Evolutionary conservation across 768 basidiomycete species (phyloP).

Genomic region (Termitomyces sp.): DNA sequence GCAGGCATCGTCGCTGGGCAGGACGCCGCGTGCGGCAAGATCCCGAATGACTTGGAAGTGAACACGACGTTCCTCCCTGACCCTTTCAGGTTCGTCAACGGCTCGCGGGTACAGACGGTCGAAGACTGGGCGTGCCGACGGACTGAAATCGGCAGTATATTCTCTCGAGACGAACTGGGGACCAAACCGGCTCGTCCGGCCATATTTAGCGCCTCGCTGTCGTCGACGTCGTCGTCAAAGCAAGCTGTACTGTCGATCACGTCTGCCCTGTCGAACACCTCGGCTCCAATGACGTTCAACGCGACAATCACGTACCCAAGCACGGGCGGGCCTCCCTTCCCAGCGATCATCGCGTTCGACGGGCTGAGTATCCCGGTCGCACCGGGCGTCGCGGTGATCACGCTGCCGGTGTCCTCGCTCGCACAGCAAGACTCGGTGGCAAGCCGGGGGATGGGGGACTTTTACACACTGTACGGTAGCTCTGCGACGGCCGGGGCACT

Average conservation of each 20-base stretch:
- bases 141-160: conserved; percentile 37
- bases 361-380: conserved; percentile 33
- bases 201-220: conserved; percentile 35
- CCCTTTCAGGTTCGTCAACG: conserved; percentile 47
- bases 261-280: conserved; percentile 28
- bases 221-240: conserved; percentile 18
- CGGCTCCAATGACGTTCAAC: conserved; percentile 41
- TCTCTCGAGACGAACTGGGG: conserved; percentile 48
- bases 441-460: conserved; percentile 48
- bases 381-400: conserved; percentile 34
- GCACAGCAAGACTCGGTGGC: conserved; percentile 36
- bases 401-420: conserved; percentile 46
- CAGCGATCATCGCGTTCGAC: conserved; percentile 46
- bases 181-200: conserved; percentile 39
- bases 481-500: conserved; percentile 41
- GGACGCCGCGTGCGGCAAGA: not conserved
- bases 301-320: conserved; percentile 38
- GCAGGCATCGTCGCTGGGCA: too few species aligned
- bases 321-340: conserved; percentile 35
- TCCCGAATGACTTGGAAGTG: not conserved
- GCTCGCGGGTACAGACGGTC: conserved; percentile 32
- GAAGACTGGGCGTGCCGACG: conserved; percentile 46
- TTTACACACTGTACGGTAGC: conserved; percentile 49
- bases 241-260: conserved; percentile 33
- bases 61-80: conserved; percentile 30